Conservation (phyloP, 1,284 basidiomycete species). For the Puccinia horiana region DNA sequence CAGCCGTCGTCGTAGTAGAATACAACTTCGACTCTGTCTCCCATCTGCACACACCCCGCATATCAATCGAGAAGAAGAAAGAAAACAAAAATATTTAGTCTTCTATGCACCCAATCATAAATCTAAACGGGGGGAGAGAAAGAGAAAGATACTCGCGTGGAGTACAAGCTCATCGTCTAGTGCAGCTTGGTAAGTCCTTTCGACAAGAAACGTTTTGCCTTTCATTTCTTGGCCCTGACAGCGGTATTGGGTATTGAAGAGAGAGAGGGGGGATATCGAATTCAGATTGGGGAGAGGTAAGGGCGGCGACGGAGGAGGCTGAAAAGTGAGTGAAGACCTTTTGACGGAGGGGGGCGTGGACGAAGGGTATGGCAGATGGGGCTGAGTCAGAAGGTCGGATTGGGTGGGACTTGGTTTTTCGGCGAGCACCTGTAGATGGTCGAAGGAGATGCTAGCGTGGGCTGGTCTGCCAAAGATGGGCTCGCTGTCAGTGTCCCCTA, state of each 20-base stretch:
- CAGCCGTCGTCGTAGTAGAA: conserved; percentile 45
- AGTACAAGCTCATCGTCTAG: conserved; percentile 41
- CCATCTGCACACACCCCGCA: too few species aligned
- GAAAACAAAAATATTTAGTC: neutral
- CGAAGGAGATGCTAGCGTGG: conserved; percentile 20
- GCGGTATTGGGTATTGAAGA: neutral
- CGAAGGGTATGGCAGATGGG: neutral
- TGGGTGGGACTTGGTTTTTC: conserved; percentile 2
- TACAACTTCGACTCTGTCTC: conserved; percentile 32
- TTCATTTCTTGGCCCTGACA: conserved; percentile 21
- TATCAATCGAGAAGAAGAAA: too few species aligned
- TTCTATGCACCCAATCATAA: neutral
- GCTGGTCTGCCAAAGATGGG: conserved; percentile 19
- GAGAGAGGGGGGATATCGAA: neutral
- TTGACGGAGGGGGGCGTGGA: neutral
- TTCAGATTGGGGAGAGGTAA: conserved; percentile 9
- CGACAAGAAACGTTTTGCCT: conserved; percentile 22
- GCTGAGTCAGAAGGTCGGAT: neutral
- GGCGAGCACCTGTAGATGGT: conserved; percentile 5
- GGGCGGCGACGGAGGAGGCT: neutral
- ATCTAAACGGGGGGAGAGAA: neutral
- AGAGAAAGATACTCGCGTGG: conserved; percentile 1
- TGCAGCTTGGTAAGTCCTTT: conserved; percentile 43
- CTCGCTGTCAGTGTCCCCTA: conserved; percentile 16
- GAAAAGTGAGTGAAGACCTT: neutral